Base-by-base conservation (phyloP, 1,139 yeast genomes). In the Kodamaea anthophila region DNA sequence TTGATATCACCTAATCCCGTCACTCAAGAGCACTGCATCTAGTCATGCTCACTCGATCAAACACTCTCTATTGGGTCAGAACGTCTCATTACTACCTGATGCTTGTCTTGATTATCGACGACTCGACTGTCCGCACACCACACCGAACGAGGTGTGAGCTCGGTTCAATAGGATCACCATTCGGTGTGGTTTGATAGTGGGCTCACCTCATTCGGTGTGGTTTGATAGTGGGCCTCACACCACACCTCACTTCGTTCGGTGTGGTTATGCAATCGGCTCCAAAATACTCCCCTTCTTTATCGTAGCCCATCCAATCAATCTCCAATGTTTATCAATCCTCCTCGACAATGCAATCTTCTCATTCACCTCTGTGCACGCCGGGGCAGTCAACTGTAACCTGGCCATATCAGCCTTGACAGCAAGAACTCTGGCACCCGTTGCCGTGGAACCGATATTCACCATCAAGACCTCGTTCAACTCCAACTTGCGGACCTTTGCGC, bases 371-470 rank as follows among this genome's bases (percentile, higher is more conserved):
- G 99, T 91, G 77, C 99, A 93, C 27, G 98, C 98, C 34, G 99
- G 98, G 28, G 95, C 81, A 28, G 97, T 88, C 55, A 93, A 76
- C 55, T 87, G 88, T 52, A 93, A 74, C 71, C 96, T 86, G 33
- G 98, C 98, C 96, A 91, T 85, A 75, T 93, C 99, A 39, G 98
- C 98, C 63, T 86, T 84, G 39, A 93, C 97, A 30, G 96, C 95
- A 48, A 88, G 81, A 46, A 93, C 98, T 60, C 96, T 83, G 36
- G 98, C 98, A 65, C 99, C 99, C 24, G 97, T 87, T 33, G 99
- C 96, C 29, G 98, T 91, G 22, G 98, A 91, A 41, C 99, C 99
- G 52, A 93, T 93, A 62, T 93, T 93, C 34, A 93, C 98, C 98
- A 93, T 91, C 58, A 93, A 75, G 42, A 91, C 95, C 65, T 93